A percentile compares a stretch with the other conserved stretches of the same genome.
These are phyloP conservation scores for Bacterosira constricta DNA, from an alignment of 108 stramenopile species.

Conservation along the genomic window DNA sequence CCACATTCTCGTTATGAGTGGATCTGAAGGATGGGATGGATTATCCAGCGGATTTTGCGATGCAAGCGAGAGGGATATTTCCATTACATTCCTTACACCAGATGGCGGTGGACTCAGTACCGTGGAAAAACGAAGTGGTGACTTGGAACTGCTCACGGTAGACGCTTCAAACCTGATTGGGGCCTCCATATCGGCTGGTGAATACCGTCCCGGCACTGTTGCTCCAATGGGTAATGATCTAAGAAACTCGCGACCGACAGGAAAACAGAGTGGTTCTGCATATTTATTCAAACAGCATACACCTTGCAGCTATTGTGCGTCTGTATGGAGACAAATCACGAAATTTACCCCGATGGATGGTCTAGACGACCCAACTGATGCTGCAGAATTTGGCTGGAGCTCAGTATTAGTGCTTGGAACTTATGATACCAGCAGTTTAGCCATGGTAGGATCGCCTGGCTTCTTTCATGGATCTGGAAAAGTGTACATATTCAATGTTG, in stretches of 20 bases:
- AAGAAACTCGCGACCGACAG: conserved; percentile 22
- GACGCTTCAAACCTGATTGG: conserved; percentile 20
- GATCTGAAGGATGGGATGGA: conserved; percentile 45
- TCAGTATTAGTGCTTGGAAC: conserved; percentile 15
- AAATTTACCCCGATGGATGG: conserved; percentile 47
- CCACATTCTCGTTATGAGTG: conserved; percentile 28
- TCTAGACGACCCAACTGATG: conserved; percentile 33
- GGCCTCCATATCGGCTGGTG: conserved; percentile 13
- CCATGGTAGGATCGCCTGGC: conserved; percentile 46
- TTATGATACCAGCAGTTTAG: conserved; percentile 13
- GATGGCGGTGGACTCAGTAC: conserved; percentile 49
- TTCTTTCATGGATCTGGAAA: conserved; percentile 35
- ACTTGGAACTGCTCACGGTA: conserved; percentile 36
- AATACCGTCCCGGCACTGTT: conserved; percentile 26
- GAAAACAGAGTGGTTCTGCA: conserved; percentile 45
- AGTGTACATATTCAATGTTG: conserved; percentile 40
- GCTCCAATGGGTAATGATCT: conserved; percentile 40
- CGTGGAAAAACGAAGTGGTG: conserved; percentile 31
- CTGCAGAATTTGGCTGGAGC: conserved; percentile 46
- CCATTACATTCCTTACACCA: conserved; percentile 52
- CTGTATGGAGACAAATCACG: conserved; percentile 30
- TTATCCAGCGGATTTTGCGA: conserved; percentile 31
- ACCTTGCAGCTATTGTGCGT: conserved; percentile 30
- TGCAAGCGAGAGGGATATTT: conserved; percentile 19
- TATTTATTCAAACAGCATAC: conserved; percentile 42